phyloP scores from a whole-genome alignment of 371 early-diverging fungal species.

The Syncephalastrum monosporum region DNA sequence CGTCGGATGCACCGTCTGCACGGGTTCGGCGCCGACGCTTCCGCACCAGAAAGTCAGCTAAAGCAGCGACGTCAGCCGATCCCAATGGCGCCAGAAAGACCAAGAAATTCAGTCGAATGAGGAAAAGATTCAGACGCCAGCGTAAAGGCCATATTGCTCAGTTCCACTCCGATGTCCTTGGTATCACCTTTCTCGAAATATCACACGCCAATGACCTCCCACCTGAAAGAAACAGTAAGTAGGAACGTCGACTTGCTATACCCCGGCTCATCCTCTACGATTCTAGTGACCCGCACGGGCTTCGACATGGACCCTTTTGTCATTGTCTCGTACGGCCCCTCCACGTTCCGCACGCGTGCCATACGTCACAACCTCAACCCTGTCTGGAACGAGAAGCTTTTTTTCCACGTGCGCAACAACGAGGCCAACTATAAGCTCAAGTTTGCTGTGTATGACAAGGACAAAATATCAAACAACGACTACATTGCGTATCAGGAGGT shows the following conservation, averaged over 20 bases:
- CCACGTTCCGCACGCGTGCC: conserved; percentile 68
- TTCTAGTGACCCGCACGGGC: conserved; percentile 52
- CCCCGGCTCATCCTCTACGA: too few relatives aligned
- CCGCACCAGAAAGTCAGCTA: conserved; percentile 1
- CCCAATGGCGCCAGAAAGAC: too few relatives aligned
- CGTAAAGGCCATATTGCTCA: conserved; percentile 24
- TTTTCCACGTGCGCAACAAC: conserved; percentile 62
- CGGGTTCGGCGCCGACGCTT: conserved; percentile 9
- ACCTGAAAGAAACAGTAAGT: conserved; percentile 48
- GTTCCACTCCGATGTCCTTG: conserved; percentile 43
- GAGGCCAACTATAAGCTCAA: conserved; percentile 61
- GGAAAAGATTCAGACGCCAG: conserved; percentile 11
- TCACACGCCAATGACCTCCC: conserved; percentile 64
- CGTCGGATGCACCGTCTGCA: too few relatives aligned
- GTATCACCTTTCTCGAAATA: conserved; percentile 65
- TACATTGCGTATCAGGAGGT: conserved; percentile 62
- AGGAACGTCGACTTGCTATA: too few relatives aligned
- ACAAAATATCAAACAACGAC: conserved; percentile 74
- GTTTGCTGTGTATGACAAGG: conserved; percentile 77
- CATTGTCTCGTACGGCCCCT: conserved; percentile 67
- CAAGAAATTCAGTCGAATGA: conserved; percentile 6
- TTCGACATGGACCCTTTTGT: conserved; percentile 90
- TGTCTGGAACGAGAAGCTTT: conserved; percentile 69
- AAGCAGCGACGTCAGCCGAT: conserved; percentile 1
- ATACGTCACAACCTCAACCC: conserved; percentile 68